These are phyloP conservation scores for Penicillium digitatum DNA, from an alignment of 2,329 filamentous ascomycete species.

Conservation along the genomic window DNA sequence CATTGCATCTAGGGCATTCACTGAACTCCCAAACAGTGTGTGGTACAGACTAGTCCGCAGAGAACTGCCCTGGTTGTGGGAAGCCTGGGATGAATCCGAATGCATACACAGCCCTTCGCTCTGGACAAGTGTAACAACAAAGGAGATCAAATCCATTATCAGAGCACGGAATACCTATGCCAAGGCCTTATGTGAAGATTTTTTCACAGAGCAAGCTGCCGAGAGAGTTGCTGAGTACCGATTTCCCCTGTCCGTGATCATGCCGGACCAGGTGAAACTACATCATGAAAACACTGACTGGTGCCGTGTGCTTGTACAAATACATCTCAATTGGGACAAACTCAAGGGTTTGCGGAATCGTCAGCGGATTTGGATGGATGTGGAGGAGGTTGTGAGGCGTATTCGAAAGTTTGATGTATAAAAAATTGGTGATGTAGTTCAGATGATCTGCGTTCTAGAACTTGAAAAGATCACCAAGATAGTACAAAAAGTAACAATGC, in stretches of 20 bases:
- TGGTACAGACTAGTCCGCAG: slow-evolving; percentile 14
- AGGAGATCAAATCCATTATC: background rate
- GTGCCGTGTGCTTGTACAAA: slow-evolving; percentile 19
- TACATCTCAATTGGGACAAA: slow-evolving; percentile 15
- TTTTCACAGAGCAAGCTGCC: background rate
- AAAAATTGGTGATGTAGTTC: too few species aligned
- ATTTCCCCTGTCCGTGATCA: background rate
- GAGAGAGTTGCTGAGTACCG: background rate
- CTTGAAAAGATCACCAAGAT: background rate
- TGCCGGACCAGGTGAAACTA: background rate
- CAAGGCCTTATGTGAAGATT: background rate
- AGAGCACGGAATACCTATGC: background rate
- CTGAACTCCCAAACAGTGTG: slow-evolving; percentile 7
- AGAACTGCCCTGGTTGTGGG: slow-evolving; percentile 22
- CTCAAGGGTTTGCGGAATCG: slow-evolving; percentile 26
- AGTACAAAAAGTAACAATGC: background rate
- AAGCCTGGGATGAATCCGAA: slow-evolving; percentile 11
- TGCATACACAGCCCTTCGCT: slow-evolving; percentile 1
- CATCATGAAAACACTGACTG: slow-evolving; percentile 15
- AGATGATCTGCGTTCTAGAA: background rate
- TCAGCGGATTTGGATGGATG: slow-evolving; percentile 20
- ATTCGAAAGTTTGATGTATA: slow-evolving; percentile 16
- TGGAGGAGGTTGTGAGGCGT: slow-evolving; percentile 38
- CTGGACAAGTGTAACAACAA: slow-evolving; percentile 10
- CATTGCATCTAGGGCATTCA: slow-evolving; percentile 10